A percentile compares a stretch with the other conserved stretches of the same genome.
phyloP scores from a whole-genome alignment of 169 alveolate genomes.

The Plasmodium berghei region DNA sequence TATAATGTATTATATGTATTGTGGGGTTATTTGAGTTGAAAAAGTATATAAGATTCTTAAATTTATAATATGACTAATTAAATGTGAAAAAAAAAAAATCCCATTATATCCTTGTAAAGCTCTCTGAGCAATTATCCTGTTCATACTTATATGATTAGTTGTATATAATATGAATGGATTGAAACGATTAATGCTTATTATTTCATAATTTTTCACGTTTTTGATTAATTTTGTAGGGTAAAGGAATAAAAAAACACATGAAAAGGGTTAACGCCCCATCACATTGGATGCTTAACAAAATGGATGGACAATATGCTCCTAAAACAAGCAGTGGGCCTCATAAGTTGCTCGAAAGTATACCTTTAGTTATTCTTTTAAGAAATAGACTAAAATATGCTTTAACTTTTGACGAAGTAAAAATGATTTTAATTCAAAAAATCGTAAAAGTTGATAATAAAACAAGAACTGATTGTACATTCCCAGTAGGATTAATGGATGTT shows the following conservation, averaged over 20 bases:
- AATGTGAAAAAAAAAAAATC: no score
- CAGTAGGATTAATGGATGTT: conserved; percentile 98
- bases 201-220: background rate
- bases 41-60: no score
- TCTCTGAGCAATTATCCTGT: no score
- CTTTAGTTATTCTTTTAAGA: conserved; percentile 94
- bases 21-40: no score
- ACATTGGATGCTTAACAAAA: conserved; percentile 98
- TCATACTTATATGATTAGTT: no score
- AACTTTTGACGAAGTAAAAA: conserved; percentile 95
- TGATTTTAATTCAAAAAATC: conserved; percentile 96
- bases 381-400: conserved; percentile 95
- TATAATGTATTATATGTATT: no score
- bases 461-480: conserved; percentile 97
- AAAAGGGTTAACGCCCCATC: conserved; percentile 99
- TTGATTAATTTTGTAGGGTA: conserved; percentile 88
- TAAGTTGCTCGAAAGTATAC: conserved; percentile 97
- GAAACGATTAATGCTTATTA: no score
- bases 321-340: conserved; percentile 97
- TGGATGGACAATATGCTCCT: conserved; percentile 96
- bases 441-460: conserved; percentile 97
- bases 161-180: no score
- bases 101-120: no score
- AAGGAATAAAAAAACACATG: conserved; percentile 99
- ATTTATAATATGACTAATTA: no score